A percentile compares a stretch with the other conserved stretches of the same genome.
Conservation (phyloP, 306 rosid genomes). For the Vigna hirtella region DNA sequence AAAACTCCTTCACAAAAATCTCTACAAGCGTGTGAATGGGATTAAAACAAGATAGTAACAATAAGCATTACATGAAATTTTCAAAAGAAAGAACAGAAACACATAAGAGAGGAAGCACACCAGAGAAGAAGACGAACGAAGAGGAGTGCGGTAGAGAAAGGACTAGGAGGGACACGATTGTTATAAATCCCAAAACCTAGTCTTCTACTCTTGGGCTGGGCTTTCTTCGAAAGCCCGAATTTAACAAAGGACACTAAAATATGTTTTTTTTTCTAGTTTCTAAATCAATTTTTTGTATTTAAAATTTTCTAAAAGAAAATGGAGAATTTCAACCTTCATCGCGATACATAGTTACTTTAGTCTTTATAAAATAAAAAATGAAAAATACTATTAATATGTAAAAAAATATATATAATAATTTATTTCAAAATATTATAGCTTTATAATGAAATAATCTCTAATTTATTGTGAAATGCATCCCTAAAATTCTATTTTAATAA, state of each 20-base stretch:
- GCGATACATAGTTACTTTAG: too few species aligned
- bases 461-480: too few species aligned
- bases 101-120: neutral
- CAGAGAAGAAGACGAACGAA: conserved; percentile 22
- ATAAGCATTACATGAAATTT: neutral
- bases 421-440: too few species aligned
- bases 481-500: too few species aligned
- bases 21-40: neutral
- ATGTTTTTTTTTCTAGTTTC: too few species aligned
- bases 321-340: too few species aligned
- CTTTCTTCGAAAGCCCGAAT: neutral
- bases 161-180: neutral
- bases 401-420: too few species aligned
- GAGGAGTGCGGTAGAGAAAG: neutral
- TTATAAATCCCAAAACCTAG: conserved; percentile 26
- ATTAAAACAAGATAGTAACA: neutral
- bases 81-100: neutral
- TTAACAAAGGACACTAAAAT: neutral
- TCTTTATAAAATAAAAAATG: too few species aligned
- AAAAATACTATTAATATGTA: too few species aligned
- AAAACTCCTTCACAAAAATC: neutral
- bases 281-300: too few species aligned
- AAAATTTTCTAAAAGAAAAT: too few species aligned
- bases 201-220: neutral
- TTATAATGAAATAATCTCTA: too few species aligned